Base-by-base conservation (phyloP, 495 filamentous ascomycete species). In the Podospora bellae-mahoneyi region DNA sequence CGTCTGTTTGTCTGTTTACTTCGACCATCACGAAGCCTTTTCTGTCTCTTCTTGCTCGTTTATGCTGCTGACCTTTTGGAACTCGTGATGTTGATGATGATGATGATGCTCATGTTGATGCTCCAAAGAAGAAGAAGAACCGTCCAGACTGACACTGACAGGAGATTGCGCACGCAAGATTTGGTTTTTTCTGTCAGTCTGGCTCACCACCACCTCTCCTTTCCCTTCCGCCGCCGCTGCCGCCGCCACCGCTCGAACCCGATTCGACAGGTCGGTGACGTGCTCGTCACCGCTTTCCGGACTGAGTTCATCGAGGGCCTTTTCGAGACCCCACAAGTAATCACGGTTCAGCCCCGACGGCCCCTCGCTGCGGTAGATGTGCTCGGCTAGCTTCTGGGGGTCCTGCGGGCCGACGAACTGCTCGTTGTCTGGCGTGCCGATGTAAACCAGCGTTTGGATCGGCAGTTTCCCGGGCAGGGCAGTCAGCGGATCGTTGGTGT, bases 291-390 rank as follows among this genome's bases (percentile, higher is more conserved):
- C 91, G 73, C 88, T 92, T 58, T 91, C 93, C 13, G 85, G 78
- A 66, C 92, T 90, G 57, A 98, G 80, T 19, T 85, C 87, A 68
- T 88, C 81, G 66, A 99, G 84, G 15, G 91, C 90, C 75, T 82
- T 84, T 79, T 97, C 92, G 54, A 99, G 79, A 69, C 89, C 80
- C 74, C 90, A 92, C 39, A 99, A 82, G 82, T 99, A 99, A 72
- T 98, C 94, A 63, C 83, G 87, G 76, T 98, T 98, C 75, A 90
- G 87, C 0, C 96, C 96, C 78, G 94, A 97, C 54, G 93, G 91
- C 0, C 96, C 96, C 39, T 79, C 76, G 68, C 90, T 89, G 58
- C 82, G 82, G 73, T 87, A 86, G 70, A 99, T 97, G 75, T 94
- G 91, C 78, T 89, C 85, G 54, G 95, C 96, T 62, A 99, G 88